phyloP scores from a whole-genome alignment of 2,329 filamentous ascomycete species.

The Diplocarpon mali region DNA sequence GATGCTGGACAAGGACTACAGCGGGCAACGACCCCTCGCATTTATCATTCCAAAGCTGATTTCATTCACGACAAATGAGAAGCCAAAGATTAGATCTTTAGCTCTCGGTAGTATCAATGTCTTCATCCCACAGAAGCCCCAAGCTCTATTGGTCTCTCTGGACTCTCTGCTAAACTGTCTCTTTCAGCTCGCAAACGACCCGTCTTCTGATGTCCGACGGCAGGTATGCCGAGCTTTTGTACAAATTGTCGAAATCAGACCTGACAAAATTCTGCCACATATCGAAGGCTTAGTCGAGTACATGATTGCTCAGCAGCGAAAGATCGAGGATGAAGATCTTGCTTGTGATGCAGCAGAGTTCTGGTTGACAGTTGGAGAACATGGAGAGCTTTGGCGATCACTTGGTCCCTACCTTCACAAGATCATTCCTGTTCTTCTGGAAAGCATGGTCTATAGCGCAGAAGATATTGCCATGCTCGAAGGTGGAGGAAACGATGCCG shows the following conservation, averaged over 20 bases:
- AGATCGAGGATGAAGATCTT: constrained; percentile 71
- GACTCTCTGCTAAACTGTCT: constrained; percentile 74
- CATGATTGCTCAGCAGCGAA: constrained; percentile 80
- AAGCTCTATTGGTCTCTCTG: constrained; percentile 69
- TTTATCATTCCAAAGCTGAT: constrained; percentile 86
- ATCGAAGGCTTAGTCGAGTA: constrained; percentile 84
- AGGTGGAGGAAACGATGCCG: constrained; percentile 77
- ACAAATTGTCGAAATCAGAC: constrained; percentile 78
- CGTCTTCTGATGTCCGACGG: constrained; percentile 70
- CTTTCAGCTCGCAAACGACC: constrained; percentile 69
- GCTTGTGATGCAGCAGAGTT: constrained; percentile 95
- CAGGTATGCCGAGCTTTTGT: constrained; percentile 93
- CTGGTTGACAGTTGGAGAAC: constrained; percentile 88
- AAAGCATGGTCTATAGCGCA: constrained; percentile 93
- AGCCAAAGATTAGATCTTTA: constrained; percentile 66
- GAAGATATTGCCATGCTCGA: constrained; percentile 84
- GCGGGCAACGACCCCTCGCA: constrained; percentile 77
- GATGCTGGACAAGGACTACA: constrained; percentile 74
- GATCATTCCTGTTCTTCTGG: constrained; percentile 81
- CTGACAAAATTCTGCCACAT: constrained; percentile 83
- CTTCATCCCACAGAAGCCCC: constrained; percentile 76
- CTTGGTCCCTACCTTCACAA: constrained; percentile 69
- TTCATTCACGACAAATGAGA: constrained; percentile 67
- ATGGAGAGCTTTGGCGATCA: constrained; percentile 64
- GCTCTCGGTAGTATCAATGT: constrained; percentile 82